Evolutionary conservation across 2,329 filamentous ascomycete genomes (phyloP).

Genomic region (Neofusicoccum ribis): DNA sequence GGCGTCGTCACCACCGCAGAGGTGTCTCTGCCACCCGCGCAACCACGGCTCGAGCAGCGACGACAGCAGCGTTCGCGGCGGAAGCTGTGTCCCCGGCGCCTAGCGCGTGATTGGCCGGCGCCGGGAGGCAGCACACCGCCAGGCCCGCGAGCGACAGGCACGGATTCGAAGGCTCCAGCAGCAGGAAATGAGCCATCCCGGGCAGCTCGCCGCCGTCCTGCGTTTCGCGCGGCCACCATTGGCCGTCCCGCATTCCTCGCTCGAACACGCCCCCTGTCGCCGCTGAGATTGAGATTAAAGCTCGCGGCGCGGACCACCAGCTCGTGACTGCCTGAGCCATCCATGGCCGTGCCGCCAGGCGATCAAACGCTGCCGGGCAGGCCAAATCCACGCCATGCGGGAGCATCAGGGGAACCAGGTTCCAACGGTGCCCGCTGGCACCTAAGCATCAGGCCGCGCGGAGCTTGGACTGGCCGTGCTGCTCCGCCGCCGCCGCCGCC

Average conservation of each 20-base stretch:
- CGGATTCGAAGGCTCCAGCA: background rate
- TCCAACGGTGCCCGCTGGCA: conserved; percentile 11
- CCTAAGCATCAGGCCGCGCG: conserved; percentile 3
- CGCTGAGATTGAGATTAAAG: conserved; percentile 21
- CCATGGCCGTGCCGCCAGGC: conserved; percentile 8
- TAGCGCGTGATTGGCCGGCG: conserved; percentile 6
- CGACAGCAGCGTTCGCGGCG: background rate
- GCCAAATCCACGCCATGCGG: conserved; percentile 6
- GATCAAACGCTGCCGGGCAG: conserved; percentile 17
- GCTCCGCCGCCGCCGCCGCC: no score
- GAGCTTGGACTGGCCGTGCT: no score
- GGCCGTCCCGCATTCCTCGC: conserved; percentile 17
- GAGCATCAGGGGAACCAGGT: conserved; percentile 16
- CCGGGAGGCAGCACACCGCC: conserved; percentile 16
- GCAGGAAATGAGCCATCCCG: conserved; percentile 19
- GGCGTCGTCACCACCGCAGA: conserved; percentile 13
- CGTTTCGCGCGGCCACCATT: conserved; percentile 11
- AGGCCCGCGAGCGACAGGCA: conserved; percentile 13
- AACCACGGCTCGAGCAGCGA: conserved; percentile 3
- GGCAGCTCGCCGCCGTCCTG: conserved; percentile 12
- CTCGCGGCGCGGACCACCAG: conserved; percentile 7
- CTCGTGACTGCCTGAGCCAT: conserved; percentile 14
- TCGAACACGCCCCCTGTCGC: conserved; percentile 15
- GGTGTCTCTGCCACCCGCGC: background rate
- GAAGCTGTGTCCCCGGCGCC: background rate